These are phyloP conservation scores for Dictyophora rubrovolvata DNA, from an alignment of 768 basidiomycete species.

Conservation along the genomic window DNA sequence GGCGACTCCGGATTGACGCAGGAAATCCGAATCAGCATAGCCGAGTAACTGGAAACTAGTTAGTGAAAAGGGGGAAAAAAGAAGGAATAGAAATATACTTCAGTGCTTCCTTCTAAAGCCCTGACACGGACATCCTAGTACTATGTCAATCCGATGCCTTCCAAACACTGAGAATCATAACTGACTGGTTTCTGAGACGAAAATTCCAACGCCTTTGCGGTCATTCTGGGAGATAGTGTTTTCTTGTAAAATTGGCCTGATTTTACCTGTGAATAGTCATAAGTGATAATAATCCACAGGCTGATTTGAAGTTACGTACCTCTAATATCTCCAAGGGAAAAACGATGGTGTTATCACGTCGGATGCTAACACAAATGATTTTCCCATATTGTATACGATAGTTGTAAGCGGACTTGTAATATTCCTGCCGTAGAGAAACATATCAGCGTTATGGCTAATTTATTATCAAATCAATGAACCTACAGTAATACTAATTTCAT, in stretches of 20 bases:
- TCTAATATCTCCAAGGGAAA: slow-evolving; percentile 39
- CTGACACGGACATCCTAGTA: background rate
- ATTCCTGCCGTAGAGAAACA: slow-evolving; percentile 26
- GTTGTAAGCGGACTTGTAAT: slow-evolving; percentile 28
- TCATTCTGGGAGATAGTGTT: slow-evolving; percentile 30
- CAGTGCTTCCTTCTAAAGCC: background rate
- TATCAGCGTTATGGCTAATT: background rate
- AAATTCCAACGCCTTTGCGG: slow-evolving; percentile 34
- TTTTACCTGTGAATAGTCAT: slow-evolving; percentile 17
- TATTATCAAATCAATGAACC: background rate
- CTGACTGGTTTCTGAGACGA: slow-evolving; percentile 34
- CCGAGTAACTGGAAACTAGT: slow-evolving; percentile 23
- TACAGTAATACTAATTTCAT: background rate
- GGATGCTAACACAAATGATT: slow-evolving; percentile 30
- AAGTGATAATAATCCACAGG: background rate
- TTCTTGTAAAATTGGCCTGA: slow-evolving; percentile 40
- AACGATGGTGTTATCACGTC: slow-evolving; percentile 25
- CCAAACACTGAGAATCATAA: background rate
- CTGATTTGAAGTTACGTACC: background rate
- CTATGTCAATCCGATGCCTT: background rate
- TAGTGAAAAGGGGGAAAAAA: background rate
- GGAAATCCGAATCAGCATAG: slow-evolving; percentile 30
- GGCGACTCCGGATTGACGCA: slow-evolving; percentile 32
- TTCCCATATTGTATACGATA: slow-evolving; percentile 20
- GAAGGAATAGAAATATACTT: slow-evolving; percentile 14